Percentiles rank a stretch among this genome's conserved stretches.
These are phyloP conservation scores for Neurospora intermedia DNA, from an alignment of 495 filamentous ascomycete species.

Conservation along the genomic window DNA sequence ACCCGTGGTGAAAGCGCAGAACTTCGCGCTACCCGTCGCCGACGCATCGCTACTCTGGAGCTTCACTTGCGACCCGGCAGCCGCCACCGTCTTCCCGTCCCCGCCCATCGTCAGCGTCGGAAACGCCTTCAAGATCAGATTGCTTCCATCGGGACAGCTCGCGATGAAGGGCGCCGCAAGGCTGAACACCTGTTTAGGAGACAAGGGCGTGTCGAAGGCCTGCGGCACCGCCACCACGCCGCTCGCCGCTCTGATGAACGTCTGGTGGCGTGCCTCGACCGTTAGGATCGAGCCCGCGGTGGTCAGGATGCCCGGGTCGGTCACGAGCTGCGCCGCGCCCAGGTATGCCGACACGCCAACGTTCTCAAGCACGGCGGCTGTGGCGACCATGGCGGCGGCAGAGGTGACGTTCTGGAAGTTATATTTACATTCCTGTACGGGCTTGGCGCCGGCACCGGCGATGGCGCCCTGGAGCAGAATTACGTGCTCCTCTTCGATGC, in stretches of 20 bases:
- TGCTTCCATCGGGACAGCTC: slow-evolving; percentile 46
- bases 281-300: slow-evolving; percentile 50
- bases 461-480: slow-evolving; percentile 44
- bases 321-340: slow-evolving; percentile 48
- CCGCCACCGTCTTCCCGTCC: slow-evolving; percentile 9
- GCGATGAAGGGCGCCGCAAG: slow-evolving; percentile 53
- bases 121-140: slow-evolving; percentile 47
- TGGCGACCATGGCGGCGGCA: slow-evolving; percentile 47
- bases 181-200: slow-evolving; percentile 49
- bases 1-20: slow-evolving; percentile 49
- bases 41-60: slow-evolving; percentile 22
- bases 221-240: slow-evolving; percentile 40
- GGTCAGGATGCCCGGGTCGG: slow-evolving; percentile 39
- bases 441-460: slow-evolving; percentile 40
- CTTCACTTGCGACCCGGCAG: slow-evolving; percentile 30
- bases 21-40: slow-evolving; percentile 30
- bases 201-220: slow-evolving; percentile 50
- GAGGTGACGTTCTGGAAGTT: slow-evolving; percentile 49
- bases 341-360: slow-evolving; percentile 54
- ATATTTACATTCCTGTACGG: slow-evolving; percentile 50
- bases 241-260: slow-evolving; percentile 43
- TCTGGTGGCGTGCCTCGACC: slow-evolving; percentile 51
- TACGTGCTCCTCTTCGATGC: slow-evolving; percentile 48
- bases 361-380: slow-evolving; percentile 50
- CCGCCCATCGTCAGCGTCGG: slow-evolving; percentile 38